Base-by-base conservation (phyloP, 768 basidiomycete genomes). In the Psilocybe sp. region DNA sequence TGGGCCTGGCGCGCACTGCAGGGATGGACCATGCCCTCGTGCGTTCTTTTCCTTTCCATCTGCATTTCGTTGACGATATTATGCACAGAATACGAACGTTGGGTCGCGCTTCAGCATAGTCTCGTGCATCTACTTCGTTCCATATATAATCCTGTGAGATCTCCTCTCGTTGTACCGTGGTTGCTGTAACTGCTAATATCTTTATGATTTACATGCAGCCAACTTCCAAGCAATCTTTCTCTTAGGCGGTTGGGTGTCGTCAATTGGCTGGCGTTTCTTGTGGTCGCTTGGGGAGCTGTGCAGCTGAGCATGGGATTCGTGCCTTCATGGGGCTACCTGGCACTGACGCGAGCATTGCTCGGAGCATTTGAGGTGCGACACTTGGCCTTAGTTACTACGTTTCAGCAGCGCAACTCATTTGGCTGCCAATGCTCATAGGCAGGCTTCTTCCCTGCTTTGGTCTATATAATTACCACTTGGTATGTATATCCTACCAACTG, bases 391-490 rank as follows among this genome's bases (percentile, higher is more conserved):
- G 39, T 38, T 15, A 41, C 40, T 28, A 44, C 38, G 37, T 14
- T 40, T 41, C 14, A n/a, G 31, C 40, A 42, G 33, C 10, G 6
- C 20, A 15, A 3, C 38, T 46, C 23, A 28, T 28, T 28, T 28
- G 23, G 7, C 23, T 28, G 23, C 23, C 42, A 37, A 40, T 47
- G 47, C 33, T 15, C 42, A 31, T 48, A 79, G 77, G 75, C 76
- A 9, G 76, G 76, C 28, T 79, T 78, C 60, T 76, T 78, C 53
- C 76, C 78, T 37, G 74, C 73, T 5, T 54, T 78, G 54, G 68
- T 78, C 18, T 79, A 72, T 56, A 68, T 78, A 18, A 75, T 79
- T 50, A 71, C 74, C 32, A 76, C 76, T 8, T 80, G 79, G 78
- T 77, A 28, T 3, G 23, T 28, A 7, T 28, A 4, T 3, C 23